Evolutionary conservation across 1,139 yeast species (phyloP).

Genomic region (Yamadazyma epiphylla): DNA sequence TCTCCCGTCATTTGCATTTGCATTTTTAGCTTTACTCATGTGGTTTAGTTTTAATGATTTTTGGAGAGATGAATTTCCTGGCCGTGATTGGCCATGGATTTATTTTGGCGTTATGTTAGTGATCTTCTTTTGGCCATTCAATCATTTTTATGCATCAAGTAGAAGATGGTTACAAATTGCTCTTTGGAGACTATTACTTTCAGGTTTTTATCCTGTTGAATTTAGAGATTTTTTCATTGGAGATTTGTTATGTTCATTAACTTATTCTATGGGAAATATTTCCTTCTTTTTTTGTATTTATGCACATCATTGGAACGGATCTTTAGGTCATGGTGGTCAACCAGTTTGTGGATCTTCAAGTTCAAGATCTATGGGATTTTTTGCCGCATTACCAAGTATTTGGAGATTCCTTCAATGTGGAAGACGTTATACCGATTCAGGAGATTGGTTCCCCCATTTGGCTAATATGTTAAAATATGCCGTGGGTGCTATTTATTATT

Average conservation of each 20-base stretch:
- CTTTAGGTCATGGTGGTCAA: slow-evolving; percentile 30
- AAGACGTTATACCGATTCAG: slow-evolving; percentile 88
- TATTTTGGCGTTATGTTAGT: slow-evolving; percentile 54
- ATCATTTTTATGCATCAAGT: slow-evolving; percentile 48
- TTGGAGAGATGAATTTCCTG: slow-evolving; percentile 59
- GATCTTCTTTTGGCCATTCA: slow-evolving; percentile 62
- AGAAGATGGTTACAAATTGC: slow-evolving; percentile 76
- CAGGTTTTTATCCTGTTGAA: slow-evolving; percentile 93
- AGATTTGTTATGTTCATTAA: slow-evolving; percentile 82
- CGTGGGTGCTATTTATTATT: slow-evolving; percentile 63
- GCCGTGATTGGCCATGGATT: slow-evolving; percentile 79
- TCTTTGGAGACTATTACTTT: slow-evolving; percentile 64
- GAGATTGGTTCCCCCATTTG: slow-evolving; percentile 94
- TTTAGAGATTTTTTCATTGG: slow-evolving; percentile 92
- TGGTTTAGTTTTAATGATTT: slow-evolving; percentile 76
- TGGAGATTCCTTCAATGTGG: slow-evolving; percentile 91
- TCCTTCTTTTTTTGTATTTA: slow-evolving; percentile 85
- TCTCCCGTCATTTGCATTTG: slow-evolving; percentile 57
- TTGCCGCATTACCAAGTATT: slow-evolving; percentile 78
- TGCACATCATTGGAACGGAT: slow-evolving; percentile 62
- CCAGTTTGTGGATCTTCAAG: slow-evolving; percentile 70
- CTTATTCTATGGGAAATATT: slow-evolving; percentile 82
- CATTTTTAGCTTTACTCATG: slow-evolving; percentile 54
- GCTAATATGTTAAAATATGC: slow-evolving; percentile 84
- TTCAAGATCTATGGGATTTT: slow-evolving; percentile 77